phyloP scores from a whole-genome alignment of 305 asterid genomes.

The Rubia tinctorum region DNA sequence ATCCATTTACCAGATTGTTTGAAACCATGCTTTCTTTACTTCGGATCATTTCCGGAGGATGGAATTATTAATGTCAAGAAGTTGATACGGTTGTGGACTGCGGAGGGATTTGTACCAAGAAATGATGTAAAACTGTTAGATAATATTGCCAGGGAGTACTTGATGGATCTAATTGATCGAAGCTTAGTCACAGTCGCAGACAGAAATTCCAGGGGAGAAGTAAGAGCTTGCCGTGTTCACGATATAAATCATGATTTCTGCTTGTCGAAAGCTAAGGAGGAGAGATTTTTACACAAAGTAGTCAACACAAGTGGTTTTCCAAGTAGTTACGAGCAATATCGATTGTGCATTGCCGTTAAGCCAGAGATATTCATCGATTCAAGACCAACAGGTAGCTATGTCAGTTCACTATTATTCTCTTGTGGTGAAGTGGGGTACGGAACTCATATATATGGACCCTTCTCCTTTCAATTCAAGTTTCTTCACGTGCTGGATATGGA shows the following conservation, averaged over 20 bases:
- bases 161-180: constrained; percentile 13
- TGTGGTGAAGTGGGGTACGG: neutral
- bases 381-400: neutral
- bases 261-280: constrained; percentile 5
- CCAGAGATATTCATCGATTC: neutral
- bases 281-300: neutral
- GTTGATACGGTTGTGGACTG: constrained; percentile 14
- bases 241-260: constrained; percentile 16
- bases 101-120: constrained; percentile 14
- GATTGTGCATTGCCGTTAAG: constrained; percentile 2
- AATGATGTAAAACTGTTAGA: neutral
- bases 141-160: constrained; percentile 8
- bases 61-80: neutral
- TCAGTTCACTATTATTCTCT: constrained; percentile 9
- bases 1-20: constrained; percentile 5
- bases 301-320: neutral
- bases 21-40: constrained; percentile 14
- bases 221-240: constrained; percentile 9
- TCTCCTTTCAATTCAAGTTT: neutral
- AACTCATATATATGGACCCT: neutral
- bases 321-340: neutral
- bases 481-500: constrained; percentile 17
- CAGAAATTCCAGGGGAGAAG: neutral
- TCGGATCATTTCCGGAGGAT: constrained; percentile 14
- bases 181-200: neutral